Base-by-base conservation (phyloP, 192 early-diverging fungal species). In the Podila epigama region DNA sequence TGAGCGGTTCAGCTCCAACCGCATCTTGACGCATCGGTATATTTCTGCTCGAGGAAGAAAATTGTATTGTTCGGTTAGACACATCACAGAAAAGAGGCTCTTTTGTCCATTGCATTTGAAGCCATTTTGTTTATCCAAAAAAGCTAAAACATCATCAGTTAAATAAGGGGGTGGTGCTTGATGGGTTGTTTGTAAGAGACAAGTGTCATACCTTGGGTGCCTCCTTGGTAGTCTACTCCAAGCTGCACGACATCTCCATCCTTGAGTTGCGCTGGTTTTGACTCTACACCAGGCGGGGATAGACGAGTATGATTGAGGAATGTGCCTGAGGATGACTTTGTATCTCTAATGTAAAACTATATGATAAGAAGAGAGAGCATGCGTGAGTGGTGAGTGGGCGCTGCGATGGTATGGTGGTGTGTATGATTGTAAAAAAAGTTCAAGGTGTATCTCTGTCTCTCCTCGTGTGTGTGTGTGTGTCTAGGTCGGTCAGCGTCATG, bases 241-340 rank as follows among this genome's bases (percentile, higher is more conserved):
- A 99, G 85, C 85, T 99, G 96, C 55, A 99, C 83, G 27, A 99
- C 86, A 79, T 99, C 97, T 9, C 95, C 95, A 82, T 95, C 90
- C 58, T 92, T 90, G 57, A 99, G 75, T 35, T 84, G 86, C 56
- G 90, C 91, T 12, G 96, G 90, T 41, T 87, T 75, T 48, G 92
- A 95, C 79, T 96, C 95, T 52, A 93, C 87, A 4, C 90, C 89
- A 22, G 95, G 92, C 16, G 96, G 91, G 50, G 91, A 92, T 18
- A 99, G 82, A n/a, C 98, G 83, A 80, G 93, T 89, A 80, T 96
- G 92, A 84, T 99, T 99, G 34, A 99, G 83, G 68, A 98, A 99
- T 15, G 98, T 99, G 11, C 98, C 98, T 31, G 97, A 98, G 3
- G 97, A 99, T 27, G 93, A 95, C 63, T 95, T 96, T 44, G 94